Base-by-base conservation (phyloP, 257 asterid genomes). In the Haberlea rhodopensis region DNA sequence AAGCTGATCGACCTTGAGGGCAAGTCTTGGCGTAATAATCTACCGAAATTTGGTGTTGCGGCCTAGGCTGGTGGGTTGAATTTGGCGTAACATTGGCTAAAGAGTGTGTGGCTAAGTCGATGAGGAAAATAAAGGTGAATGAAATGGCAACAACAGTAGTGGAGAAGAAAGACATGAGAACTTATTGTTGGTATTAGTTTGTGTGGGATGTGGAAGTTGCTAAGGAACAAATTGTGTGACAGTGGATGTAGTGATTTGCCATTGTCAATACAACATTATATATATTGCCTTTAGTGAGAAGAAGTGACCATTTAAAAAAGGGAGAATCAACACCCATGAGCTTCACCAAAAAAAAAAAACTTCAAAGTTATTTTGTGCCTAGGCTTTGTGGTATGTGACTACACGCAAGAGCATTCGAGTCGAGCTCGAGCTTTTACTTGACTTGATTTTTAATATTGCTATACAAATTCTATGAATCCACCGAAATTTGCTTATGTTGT, bases 1-100 rank as follows among this genome's bases (percentile, higher is more conserved):
- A 5, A 89, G 82, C 72, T 76, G 80, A 1, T 92, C 99, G 40
- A 89, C 76, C 32, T n/a, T 87, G 90, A 15, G 99, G 97, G 82
- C 99, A 92, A 1, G 94, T 58, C 32, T 85, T 82, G 8, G 88
- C 84, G 52, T 92, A 92, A 63, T 71, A 89, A 57, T 80, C 68
- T 16, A 75, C 77, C 0, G 94, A 79, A 51, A 92, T 82, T 60
- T 77, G 88, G 34, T 80, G 80, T 6, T 69, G 77, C 2, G 73
- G 78, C 46, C 46, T 37, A 8, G 69, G 69, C 27, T 37, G 55
- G 1, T 68, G 53, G 31, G 20, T 19, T 43, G 76, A 40, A n/a
- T 23, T 70, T 28, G 66, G 2, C 0, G 62, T 57, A 8, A 72
- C 67, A 27, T 72, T 74, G 62, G 75, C 57, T 25, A 53, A 57